Conservation (phyloP, 257 asterid genomes). For the Rehmannia glutinosa region DNA sequence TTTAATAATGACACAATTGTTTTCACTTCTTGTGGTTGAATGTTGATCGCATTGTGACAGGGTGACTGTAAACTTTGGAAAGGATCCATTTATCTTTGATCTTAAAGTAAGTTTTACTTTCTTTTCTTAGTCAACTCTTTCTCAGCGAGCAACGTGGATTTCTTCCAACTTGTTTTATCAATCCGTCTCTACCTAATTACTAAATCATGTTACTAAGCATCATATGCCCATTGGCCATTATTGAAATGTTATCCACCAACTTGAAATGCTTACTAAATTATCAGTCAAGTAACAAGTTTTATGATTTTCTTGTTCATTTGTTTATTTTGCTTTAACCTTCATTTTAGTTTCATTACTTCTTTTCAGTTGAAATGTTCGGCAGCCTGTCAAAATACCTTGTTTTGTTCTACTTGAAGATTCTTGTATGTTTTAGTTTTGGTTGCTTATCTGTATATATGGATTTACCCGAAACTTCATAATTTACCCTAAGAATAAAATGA, state of each 20-base stretch:
- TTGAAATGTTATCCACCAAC: neutral
- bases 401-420: too few relatives aligned
- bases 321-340: neutral
- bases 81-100: constrained; percentile 75
- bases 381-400: too few relatives aligned
- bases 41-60: constrained; percentile 47
- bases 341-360: constrained; percentile 1
- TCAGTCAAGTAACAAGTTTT: neutral
- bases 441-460: too few relatives aligned
- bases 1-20: neutral
- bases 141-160: constrained; percentile 4
- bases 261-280: too few relatives aligned
- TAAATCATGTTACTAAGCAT: neutral
- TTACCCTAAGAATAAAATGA: neutral
- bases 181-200: neutral
- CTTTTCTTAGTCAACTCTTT: constrained; percentile 1
- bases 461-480: too few relatives aligned
- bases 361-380: too few relatives aligned
- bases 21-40: constrained; percentile 19
- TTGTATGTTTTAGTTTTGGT: too few relatives aligned
- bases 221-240: neutral
- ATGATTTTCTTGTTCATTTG: neutral
- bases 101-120: constrained; percentile 51
- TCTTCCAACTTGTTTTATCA: neutral
- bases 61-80: constrained; percentile 85